phyloP scores from a whole-genome alignment of 2,329 filamentous ascomycete genomes.

The Chaetothyriales sp. region DNA sequence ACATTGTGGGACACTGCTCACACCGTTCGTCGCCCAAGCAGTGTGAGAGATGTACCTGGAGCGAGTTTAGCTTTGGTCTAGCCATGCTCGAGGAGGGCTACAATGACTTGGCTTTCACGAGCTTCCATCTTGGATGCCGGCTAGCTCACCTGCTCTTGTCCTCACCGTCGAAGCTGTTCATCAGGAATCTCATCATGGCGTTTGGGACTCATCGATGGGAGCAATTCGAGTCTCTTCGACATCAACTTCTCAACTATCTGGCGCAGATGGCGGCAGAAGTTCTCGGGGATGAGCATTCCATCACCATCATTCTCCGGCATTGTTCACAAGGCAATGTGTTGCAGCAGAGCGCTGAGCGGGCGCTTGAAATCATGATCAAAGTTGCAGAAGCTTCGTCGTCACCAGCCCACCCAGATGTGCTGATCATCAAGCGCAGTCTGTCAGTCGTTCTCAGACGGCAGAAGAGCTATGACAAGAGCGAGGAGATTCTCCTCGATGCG shows the following conservation, averaged over 20 bases:
- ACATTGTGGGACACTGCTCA: not conserved
- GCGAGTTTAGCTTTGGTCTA: not conserved
- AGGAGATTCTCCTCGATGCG: slow-evolving; percentile 46
- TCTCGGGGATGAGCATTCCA: not conserved
- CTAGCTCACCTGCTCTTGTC: not conserved
- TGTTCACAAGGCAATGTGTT: not conserved
- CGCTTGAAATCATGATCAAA: not conserved
- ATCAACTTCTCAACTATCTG: not conserved
- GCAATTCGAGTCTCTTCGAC: not conserved
- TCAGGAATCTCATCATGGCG: slow-evolving; percentile 1
- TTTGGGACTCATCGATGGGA: slow-evolving; percentile 1
- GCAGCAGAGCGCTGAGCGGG: not conserved
- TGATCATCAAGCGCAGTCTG: slow-evolving; percentile 1
- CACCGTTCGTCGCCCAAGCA: not conserved
- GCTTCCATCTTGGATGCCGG: slow-evolving; percentile 1
- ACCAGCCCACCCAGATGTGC: not conserved
- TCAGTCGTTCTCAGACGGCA: not conserved
- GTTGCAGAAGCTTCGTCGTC: not conserved
- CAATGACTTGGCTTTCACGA: not conserved
- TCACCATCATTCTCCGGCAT: not conserved
- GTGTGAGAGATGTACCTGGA: slow-evolving; percentile 1
- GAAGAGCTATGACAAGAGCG: not conserved
- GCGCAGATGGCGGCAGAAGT: not conserved
- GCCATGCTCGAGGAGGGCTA: slow-evolving; percentile 1
- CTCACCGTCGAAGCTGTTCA: not conserved